Evolutionary conservation across 148 eudicot species (phyloP).

Genomic region (Salicornia ramosissima): DNA sequence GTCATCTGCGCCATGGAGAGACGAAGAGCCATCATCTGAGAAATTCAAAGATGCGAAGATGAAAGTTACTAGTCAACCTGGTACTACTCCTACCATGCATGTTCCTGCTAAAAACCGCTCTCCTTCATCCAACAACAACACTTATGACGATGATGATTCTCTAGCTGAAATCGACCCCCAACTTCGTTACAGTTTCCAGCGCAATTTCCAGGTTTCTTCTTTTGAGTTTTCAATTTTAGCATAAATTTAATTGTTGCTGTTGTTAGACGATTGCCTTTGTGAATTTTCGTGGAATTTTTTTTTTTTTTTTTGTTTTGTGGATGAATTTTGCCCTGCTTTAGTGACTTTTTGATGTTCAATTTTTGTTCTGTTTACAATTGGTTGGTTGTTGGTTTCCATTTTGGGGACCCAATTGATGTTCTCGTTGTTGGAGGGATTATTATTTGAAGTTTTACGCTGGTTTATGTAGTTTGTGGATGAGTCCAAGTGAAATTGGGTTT

Average conservation of each 20-base stretch:
- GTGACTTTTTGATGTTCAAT: too few relatives aligned
- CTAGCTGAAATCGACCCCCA: slow-evolving; percentile 64
- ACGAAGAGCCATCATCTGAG: slow-evolving; percentile 33
- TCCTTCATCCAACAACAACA: slow-evolving; percentile 15
- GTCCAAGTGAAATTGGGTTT: neutral
- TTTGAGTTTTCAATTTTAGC: neutral
- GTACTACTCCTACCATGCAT: slow-evolving; percentile 69
- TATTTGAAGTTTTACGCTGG: neutral
- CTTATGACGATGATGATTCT: slow-evolving; percentile 33
- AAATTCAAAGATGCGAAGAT: slow-evolving; percentile 71
- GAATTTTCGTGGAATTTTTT: neutral
- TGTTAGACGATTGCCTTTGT: neutral
- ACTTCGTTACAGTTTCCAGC: slow-evolving; percentile 79
- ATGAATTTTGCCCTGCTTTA: neutral
- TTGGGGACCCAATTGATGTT: too few relatives aligned
- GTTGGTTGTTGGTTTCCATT: too few relatives aligned
- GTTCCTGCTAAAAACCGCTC: slow-evolving; percentile 53
- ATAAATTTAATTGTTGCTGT: neutral
- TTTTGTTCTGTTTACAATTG: too few relatives aligned
- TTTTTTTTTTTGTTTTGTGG: neutral
- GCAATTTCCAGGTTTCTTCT: slow-evolving; percentile 59
- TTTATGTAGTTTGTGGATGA: neutral
- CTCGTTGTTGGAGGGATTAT: neutral
- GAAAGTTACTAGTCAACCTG: slow-evolving; percentile 58
- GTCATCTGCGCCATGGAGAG: slow-evolving; percentile 93